phyloP scores from a whole-genome alignment of 768 basidiomycete species.

The Boletus pseudopeckii region DNA sequence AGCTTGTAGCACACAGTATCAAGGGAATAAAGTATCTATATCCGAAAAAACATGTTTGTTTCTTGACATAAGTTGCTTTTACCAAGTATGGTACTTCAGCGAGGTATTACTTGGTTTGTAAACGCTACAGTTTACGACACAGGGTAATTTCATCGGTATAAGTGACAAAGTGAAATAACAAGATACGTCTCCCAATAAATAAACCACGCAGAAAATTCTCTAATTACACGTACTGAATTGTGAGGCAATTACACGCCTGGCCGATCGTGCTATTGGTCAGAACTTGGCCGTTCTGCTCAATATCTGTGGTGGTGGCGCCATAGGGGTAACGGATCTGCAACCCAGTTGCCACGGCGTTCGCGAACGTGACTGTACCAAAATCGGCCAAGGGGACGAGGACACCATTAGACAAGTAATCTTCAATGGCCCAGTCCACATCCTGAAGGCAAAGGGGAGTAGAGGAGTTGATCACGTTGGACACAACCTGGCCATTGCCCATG shows the following conservation, averaged over 20 bases:
- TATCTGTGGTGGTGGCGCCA: not conserved
- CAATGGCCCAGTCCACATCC: constrained; percentile 10
- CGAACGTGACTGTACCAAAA: constrained; percentile 5
- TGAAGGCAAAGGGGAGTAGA: not conserved
- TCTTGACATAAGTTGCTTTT: no score
- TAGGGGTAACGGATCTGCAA: not conserved
- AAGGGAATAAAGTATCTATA: no score
- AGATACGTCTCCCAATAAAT: not conserved
- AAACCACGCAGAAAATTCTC: no score
- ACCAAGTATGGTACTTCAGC: no score
- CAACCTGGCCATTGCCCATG: not conserved
- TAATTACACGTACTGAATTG: not conserved
- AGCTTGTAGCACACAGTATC: no score
- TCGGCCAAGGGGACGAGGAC: not conserved
- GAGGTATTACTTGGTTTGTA: no score
- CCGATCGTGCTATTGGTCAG: not conserved
- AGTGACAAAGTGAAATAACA: no score
- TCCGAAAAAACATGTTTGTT: no score
- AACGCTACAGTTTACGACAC: no score
- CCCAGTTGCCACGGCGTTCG: not conserved
- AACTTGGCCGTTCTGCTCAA: not conserved
- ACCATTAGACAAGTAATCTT: not conserved
- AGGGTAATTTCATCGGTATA: no score
- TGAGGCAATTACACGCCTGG: not conserved
- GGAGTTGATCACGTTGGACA: not conserved